Conservation (phyloP, 495 filamentous ascomycete genomes). For the Penicillium waksmanii region DNA sequence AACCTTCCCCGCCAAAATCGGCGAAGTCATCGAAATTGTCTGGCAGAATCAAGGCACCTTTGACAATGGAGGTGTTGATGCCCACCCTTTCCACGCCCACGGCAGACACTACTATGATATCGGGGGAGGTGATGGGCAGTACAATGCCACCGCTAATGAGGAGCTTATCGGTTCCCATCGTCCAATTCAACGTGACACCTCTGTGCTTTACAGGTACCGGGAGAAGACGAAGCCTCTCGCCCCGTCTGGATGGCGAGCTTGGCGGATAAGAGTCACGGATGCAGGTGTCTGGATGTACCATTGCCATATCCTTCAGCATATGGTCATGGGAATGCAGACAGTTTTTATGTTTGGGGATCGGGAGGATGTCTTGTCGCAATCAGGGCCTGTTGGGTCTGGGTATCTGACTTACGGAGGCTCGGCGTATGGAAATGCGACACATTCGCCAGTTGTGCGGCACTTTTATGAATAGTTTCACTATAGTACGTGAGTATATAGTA, state of each 20-base stretch:
- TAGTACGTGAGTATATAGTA: neutral
- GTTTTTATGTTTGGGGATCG: constrained; percentile 56
- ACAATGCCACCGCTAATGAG: constrained; percentile 57
- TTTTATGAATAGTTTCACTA: constrained; percentile 10
- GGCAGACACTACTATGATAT: constrained; percentile 62
- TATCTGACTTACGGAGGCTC: constrained; percentile 55
- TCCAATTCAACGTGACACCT: constrained; percentile 58
- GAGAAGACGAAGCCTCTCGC: constrained; percentile 35
- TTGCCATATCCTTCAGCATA: constrained; percentile 63
- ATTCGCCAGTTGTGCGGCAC: constrained; percentile 32
- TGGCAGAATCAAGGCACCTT: constrained; percentile 52
- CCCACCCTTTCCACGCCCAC: constrained; percentile 65
- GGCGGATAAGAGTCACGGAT: constrained; percentile 54
- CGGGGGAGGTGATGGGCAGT: constrained; percentile 59
- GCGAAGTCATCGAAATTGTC: constrained; percentile 66
- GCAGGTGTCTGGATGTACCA: constrained; percentile 67
- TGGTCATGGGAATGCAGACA: constrained; percentile 59
- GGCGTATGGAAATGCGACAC: constrained; percentile 52
- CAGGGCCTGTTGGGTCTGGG: constrained; percentile 42
- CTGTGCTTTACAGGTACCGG: constrained; percentile 55
- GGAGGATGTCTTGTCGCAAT: constrained; percentile 40
- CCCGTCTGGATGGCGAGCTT: constrained; percentile 60
- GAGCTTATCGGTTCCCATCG: constrained; percentile 42
- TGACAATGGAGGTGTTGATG: constrained; percentile 51
- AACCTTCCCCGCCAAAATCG: constrained; percentile 57